A percentile compares a stretch with the other conserved stretches of the same genome.
phyloP scores from a whole-genome alignment of 1,139 yeast genomes.

The Candida gigantensis region DNA sequence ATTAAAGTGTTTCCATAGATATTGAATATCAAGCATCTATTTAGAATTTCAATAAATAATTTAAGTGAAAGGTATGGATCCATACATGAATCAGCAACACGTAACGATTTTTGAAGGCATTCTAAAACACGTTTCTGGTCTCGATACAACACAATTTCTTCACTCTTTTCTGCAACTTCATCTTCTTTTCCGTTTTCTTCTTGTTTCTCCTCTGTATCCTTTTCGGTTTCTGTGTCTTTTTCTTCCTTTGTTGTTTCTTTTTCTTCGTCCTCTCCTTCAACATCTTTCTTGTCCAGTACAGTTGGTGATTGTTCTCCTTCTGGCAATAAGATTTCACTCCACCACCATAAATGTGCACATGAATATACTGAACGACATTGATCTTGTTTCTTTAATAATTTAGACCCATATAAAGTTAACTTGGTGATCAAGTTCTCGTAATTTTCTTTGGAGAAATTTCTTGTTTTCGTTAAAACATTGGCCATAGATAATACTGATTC shows the following conservation, averaged over 20 bases:
- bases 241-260: constrained; percentile 24
- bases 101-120: constrained; percentile 62
- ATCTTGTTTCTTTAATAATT: constrained; percentile 85
- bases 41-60: constrained; percentile 84
- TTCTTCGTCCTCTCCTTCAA: constrained; percentile 42
- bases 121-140: constrained; percentile 50
- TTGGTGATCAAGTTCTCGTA: constrained; percentile 83
- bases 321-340: constrained; percentile 50
- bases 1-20: constrained; percentile 78
- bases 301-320: constrained; percentile 29
- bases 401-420: constrained; percentile 84
- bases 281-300: constrained; percentile 14
- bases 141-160: constrained; percentile 22
- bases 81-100: constrained; percentile 93
- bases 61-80: constrained; percentile 78
- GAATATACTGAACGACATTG: constrained; percentile 89
- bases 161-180: constrained; percentile 15
- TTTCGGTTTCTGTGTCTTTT: constrained; percentile 10
- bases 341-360: constrained; percentile 96
- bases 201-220: constrained; percentile 8
- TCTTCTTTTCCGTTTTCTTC: constrained; percentile 12
- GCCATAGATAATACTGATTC: constrained; percentile 50
- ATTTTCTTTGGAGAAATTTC: constrained; percentile 60
- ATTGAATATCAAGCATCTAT: constrained; percentile 80
- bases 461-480: constrained; percentile 60